Evolutionary conservation across 1,139 yeast species (phyloP), one percentile per base, ranked within the genome.

Genomic region (Blastobotrys raffinosifermentans): DNA sequence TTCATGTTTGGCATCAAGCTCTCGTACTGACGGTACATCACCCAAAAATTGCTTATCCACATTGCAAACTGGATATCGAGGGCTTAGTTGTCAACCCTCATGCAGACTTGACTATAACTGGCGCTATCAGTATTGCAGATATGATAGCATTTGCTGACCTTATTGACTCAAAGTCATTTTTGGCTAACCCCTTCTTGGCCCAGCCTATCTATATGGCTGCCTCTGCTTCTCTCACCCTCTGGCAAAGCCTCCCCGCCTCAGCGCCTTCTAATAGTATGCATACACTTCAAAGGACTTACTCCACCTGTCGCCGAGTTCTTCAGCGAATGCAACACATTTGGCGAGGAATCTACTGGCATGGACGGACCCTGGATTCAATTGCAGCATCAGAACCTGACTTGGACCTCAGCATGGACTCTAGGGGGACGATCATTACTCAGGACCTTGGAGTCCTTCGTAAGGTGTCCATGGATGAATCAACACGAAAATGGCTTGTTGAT

Each of bases 131-230:
- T 36, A 52, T 54, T 22, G 50, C 56, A 2, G 58, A 54, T 32
- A 54, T 54, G 57, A 38, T 53, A 15, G 46, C 57, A 2, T 53
- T 54, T 44, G 54, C 58, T 1, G 57, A 54, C 26, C 38, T 54
- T 17, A 51, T 54, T 16, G 52, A 51, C 14, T 45, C 57, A 4
- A 46, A 48, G 18, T 50, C 58, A 9, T 48, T 54, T 25, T 34
- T 53, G 26, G 51, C 55, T 4, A 49, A 46, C 36, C 58, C 58
- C 15, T 54, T 54, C 39, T 27, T 50, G 19, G 48, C 57, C 1
- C 57, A 51, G 37, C 56, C 58, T 4, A 43, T 54, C 10, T 37
- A 44, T 16, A 54, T 54, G 57, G 58, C 58, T 1, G 57, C 54
- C 2, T 43, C 49, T 34, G 57, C 58, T 1, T 40, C 53, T n/a